Base-by-base conservation (phyloP, 2,329 filamentous ascomycete genomes). In the Cucurbitaria berberidis region DNA sequence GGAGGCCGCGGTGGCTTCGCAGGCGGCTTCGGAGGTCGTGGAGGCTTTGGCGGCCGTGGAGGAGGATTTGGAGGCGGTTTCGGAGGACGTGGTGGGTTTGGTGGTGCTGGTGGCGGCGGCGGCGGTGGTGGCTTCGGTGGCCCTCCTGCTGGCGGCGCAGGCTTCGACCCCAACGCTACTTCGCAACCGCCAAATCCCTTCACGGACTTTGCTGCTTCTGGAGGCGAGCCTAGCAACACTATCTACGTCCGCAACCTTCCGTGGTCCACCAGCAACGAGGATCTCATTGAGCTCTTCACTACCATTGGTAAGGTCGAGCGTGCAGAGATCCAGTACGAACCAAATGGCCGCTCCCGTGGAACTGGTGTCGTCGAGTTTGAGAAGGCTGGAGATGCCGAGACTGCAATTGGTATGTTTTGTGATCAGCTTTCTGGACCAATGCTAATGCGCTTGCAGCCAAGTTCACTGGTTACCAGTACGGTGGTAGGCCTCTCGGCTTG, bases 301-400 rank as follows among this genome's bases (percentile, higher is more conserved):
- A 99, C 95, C 10, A 99, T 99, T 70, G 95, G 95, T 60, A 96
- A 96, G 76, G 95, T 99, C 54, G 92, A 97, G 69, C 92, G 95
- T 68, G 95, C 95, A n/a, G 95, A 99, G 78, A 98, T 99, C 51
- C 95, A 99, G 77, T 98, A 99, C 72, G 95, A 99, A 76, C 89
- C 91, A 3, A 98, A 96, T 69, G 95, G 95, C 40, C 90, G 95
- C 67, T 99, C 95, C 55, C 89, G 92, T 60, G 95, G 95, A 60
- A 95, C 90, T 53, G 95, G 95, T 73, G 95, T 99, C n/a, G 95
- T 99, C 50, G 88, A 95, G 58, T 98, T 99, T 73, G 91, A 96
- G 71, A 85, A 79, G 48, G 79, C 86, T 15, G 87, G 93, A 8
- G 96, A 92, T 59, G 92, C 95, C 1, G 92, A 96, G 67, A 97